phyloP scores from a whole-genome alignment of 179 eudicot genomes.

The Silene vulgaris region DNA sequence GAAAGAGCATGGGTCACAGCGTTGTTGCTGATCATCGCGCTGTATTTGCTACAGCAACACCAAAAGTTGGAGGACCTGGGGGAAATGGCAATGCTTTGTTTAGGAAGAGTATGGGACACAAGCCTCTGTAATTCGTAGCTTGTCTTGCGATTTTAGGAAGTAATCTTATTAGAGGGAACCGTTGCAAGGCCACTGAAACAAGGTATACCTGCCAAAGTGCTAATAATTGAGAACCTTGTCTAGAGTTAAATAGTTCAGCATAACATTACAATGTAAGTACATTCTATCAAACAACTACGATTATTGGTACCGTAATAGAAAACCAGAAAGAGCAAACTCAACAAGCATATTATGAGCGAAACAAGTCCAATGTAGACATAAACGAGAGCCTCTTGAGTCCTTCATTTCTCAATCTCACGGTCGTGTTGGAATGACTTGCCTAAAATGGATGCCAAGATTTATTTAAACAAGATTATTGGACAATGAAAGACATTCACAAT shows the following conservation, averaged over 20 bases:
- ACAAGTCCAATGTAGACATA: too few species aligned
- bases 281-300: background rate
- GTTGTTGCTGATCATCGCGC: background rate
- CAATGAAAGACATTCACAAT: too few species aligned
- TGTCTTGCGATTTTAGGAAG: background rate
- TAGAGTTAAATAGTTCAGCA: background rate
- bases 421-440: too few species aligned
- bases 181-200: background rate
- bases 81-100: background rate
- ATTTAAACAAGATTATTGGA: too few species aligned
- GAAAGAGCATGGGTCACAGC: slow-evolving; percentile 17
- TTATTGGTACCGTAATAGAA: too few species aligned
- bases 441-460: too few species aligned
- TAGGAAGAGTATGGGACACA: background rate
- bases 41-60: background rate
- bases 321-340: too few species aligned
- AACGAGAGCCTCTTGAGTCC: too few species aligned
- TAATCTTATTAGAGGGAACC: background rate
- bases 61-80: slow-evolving; percentile 9
- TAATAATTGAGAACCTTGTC: background rate
- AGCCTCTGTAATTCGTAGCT: background rate
- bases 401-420: too few species aligned
- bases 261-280: background rate
- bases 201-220: background rate
- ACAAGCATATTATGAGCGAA: too few species aligned